Base-by-base conservation (phyloP, 2,329 filamentous ascomycete genomes). In the Fusarium subtropicale region DNA sequence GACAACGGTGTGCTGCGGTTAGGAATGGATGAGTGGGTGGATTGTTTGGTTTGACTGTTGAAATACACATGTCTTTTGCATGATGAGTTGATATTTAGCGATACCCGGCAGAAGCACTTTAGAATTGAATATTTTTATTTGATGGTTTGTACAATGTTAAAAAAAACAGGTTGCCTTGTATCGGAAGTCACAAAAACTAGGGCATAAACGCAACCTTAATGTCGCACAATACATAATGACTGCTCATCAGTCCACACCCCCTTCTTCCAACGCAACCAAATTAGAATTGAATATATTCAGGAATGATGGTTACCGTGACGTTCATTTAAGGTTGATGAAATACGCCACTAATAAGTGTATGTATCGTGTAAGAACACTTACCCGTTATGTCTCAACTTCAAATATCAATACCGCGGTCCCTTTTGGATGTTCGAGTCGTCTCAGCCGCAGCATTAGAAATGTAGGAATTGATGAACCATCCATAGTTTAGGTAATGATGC, bases 1-100 rank as follows among this genome's bases (percentile, higher is more conserved):
- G 68, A 75, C 82, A 7, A 83, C 81, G 3, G 79, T 85, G 4
- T 85, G 84, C 74, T 85, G 84, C 60, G 81, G 83, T 39, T 77
- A 60, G 53, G n/a, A 20, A 20, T 12, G 28, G 11, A 16, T 38
- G 22, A 12, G 16, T 16, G 24, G 15, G 15, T n/a, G 24, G 16
- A 16, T 18, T 44, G 10, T 36, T 39, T 28, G 18, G 24, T 41
- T 53, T 16, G 20, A 48, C 18, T 34, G 31, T 54, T 47, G 52
- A 26, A 41, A 45, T 34, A 22, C 16, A 34, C 22, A 26, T n/a
- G 30, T 30, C 20, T 45, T 28, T 59, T 56, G 31, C 16, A 48
- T 54, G 15, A 59, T 38, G 24, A 42, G 38, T 68, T 68, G 22
- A 68, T n/a, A 41, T 61, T 60, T 64, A 56, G 51, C 52, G 67